Evolutionary conservation across 257 asterid species (phyloP).

Genomic region (Salvia splendens): DNA sequence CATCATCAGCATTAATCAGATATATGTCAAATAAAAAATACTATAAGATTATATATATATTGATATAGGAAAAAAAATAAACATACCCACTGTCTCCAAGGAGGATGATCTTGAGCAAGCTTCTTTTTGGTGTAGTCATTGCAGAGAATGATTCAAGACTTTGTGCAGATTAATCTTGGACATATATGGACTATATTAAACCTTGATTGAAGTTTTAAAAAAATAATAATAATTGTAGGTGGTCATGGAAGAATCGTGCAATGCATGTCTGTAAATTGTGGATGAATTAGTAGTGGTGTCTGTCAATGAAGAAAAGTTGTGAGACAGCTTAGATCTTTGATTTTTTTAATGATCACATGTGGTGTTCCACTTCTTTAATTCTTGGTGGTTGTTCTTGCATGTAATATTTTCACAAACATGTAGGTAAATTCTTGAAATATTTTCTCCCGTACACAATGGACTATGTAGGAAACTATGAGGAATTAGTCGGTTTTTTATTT

Average conservation of each 20-base stretch:
- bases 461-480: no score
- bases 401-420: background rate
- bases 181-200: background rate
- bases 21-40: background rate
- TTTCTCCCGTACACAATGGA: no score
- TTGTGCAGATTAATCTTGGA: background rate
- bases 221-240: slow-evolving; percentile 7
- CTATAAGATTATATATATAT: background rate
- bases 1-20: background rate
- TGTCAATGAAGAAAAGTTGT: slow-evolving; percentile 22
- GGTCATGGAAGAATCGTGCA: slow-evolving; percentile 42
- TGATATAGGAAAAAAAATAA: background rate
- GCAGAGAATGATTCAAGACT: slow-evolving; percentile 5
- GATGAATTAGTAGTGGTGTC: background rate
- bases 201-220: background rate
- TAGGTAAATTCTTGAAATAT: background rate
- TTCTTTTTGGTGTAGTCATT: slow-evolving; percentile 52
- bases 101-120: slow-evolving; percentile 80
- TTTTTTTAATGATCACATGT: slow-evolving; percentile 31
- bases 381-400: background rate
- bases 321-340: slow-evolving; percentile 28
- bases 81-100: slow-evolving; percentile 91
- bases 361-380: slow-evolving; percentile 29
- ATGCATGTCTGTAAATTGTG: slow-evolving; percentile 28
- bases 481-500: no score